Conservation (phyloP, 2,329 filamentous ascomycete genomes). For the Neonectria magnoliae region DNA sequence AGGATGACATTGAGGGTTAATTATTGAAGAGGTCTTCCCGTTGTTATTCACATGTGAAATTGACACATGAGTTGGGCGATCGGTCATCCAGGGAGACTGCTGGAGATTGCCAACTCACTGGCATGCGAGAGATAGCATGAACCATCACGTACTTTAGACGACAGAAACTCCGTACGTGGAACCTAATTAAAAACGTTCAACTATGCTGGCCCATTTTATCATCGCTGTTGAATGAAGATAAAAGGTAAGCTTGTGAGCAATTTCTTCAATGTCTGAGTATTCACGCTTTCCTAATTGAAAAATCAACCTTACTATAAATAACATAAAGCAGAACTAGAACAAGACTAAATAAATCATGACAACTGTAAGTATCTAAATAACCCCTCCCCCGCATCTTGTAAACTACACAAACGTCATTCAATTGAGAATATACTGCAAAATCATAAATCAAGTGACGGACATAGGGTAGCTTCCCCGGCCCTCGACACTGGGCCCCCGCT, state of each 20-base stretch:
- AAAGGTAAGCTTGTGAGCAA: no score
- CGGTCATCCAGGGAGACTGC: neutral
- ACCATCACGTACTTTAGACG: neutral
- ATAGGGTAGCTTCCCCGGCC: conserved; percentile 8
- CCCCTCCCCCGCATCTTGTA: no score
- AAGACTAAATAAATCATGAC: neutral
- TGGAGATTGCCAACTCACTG: neutral
- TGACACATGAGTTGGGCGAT: neutral
- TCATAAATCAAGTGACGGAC: neutral
- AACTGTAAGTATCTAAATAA: neutral
- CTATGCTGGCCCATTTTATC: no score
- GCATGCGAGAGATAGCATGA: neutral
- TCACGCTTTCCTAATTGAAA: no score
- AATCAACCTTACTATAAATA: no score
- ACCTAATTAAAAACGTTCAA: neutral
- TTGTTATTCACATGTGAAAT: neutral
- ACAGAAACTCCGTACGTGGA: neutral
- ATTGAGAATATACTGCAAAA: neutral
- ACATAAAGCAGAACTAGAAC: neutral
- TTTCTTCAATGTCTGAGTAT: no score
- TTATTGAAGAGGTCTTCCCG: neutral
- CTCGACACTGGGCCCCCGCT: neutral
- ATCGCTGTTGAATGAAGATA: no score
- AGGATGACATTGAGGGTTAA: conserved; percentile 51
- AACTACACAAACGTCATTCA: no score